phyloP scores from a whole-genome alignment of 495 filamentous ascomycete species.

The Diplogelasinospora grovesii region DNA sequence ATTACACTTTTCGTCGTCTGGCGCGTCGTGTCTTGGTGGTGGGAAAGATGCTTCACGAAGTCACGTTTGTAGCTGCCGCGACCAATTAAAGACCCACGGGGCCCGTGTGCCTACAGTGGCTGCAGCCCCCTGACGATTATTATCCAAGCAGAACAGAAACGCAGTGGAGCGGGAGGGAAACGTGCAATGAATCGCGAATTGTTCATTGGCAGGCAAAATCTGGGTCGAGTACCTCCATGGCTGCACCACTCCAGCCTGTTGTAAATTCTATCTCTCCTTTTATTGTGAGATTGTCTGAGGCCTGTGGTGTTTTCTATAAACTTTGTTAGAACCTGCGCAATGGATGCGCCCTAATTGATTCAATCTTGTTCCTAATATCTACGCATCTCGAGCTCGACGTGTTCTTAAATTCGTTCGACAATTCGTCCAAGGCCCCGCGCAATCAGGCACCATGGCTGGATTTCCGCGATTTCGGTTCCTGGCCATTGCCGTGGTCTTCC shows the following conservation, averaged over 20 bases:
- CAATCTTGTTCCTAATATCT: constrained; percentile 4
- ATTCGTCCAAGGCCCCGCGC: too few relatives aligned
- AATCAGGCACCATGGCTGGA: constrained; percentile 57
- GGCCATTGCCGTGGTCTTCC: constrained; percentile 86
- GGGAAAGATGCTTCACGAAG: constrained; percentile 14
- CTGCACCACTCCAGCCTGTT: neutral
- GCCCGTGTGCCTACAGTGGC: too few relatives aligned
- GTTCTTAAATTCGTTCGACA: too few relatives aligned
- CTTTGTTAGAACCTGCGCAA: neutral
- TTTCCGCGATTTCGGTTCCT: constrained; percentile 83
- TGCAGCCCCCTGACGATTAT: neutral
- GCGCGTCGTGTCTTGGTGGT: neutral
- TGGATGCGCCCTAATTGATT: neutral
- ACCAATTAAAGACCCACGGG: constrained; percentile 1
- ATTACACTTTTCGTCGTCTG: neutral
- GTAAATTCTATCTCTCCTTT: neutral
- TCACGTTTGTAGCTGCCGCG: constrained; percentile 16
- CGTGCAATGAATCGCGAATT: neutral
- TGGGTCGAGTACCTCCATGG: neutral
- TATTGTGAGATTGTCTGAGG: neutral
- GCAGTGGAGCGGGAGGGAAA: neutral
- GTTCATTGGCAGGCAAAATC: constrained; percentile 2
- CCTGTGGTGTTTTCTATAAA: constrained; percentile 1
- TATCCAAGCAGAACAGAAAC: neutral
- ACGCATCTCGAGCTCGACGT: neutral